Evolutionary conservation across 176 grass and related monocot species (phyloP).

Genomic region (Aegilops tauschii): DNA sequence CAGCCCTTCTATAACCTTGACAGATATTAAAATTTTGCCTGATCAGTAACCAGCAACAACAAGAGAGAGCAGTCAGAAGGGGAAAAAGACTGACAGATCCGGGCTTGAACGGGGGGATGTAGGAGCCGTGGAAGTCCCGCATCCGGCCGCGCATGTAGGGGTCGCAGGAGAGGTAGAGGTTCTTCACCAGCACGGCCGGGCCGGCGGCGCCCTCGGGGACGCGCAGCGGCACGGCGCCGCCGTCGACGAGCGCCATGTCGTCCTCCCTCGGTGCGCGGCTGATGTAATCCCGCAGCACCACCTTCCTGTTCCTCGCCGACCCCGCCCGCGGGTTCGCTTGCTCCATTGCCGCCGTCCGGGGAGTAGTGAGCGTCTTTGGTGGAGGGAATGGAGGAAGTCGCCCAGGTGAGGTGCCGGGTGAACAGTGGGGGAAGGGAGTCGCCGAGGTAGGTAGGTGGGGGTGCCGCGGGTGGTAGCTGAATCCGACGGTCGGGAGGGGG

Average conservation of each 20-base stretch:
- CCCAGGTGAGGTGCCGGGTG: background rate
- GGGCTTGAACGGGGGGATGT: conserved; percentile 78
- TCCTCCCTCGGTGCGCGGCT: conserved; percentile 62
- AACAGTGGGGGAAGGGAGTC: background rate
- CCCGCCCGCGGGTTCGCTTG: background rate
- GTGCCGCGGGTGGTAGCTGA: background rate
- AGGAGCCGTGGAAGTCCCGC: conserved; percentile 53
- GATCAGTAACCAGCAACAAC: background rate
- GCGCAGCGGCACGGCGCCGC: conserved; percentile 28
- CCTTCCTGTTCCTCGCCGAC: conserved; percentile 65
- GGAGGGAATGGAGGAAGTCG: background rate
- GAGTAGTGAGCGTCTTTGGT: background rate
- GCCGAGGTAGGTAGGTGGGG: background rate
- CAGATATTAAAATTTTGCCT: background rate
- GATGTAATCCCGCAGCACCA: conserved; percentile 67
- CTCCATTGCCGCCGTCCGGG: conserved; percentile 31
- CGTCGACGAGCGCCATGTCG: conserved; percentile 71
- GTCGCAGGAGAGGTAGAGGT: conserved; percentile 90
- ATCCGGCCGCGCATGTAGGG: conserved; percentile 82
- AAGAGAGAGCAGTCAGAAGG: background rate
- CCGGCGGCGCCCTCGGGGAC: conserved; percentile 41
- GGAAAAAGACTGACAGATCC: conserved; percentile 42
- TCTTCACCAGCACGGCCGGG: conserved; percentile 59
- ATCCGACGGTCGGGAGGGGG: background rate
- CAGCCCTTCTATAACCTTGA: conserved; percentile 63